phyloP scores from a whole-genome alignment of 1,284 basidiomycete genomes.

The Exsudoporus floridanus region DNA sequence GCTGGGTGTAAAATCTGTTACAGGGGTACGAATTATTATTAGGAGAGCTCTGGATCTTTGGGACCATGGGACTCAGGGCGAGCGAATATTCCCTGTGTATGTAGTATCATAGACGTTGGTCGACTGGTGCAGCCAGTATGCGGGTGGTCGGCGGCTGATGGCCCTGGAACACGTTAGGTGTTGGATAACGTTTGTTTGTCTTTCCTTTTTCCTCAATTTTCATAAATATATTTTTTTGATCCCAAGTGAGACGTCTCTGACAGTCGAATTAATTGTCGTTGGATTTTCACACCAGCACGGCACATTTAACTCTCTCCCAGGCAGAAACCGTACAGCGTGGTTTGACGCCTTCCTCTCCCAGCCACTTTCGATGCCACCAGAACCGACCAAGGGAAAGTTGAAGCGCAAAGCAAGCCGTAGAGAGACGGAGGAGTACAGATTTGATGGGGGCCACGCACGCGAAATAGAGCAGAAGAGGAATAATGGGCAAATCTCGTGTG shows the following conservation, averaged over 20 bases:
- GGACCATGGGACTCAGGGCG: no score
- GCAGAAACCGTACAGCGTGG: conserved; percentile 14
- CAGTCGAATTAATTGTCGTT: conserved; percentile 15
- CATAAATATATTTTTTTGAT: not conserved
- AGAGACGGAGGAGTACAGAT: conserved; percentile 49
- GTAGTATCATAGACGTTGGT: not conserved
- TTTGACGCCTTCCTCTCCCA: conserved; percentile 7
- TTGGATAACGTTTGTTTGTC: not conserved
- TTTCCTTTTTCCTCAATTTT: conserved; percentile 4
- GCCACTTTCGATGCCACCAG: conserved; percentile 45
- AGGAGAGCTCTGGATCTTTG: not conserved
- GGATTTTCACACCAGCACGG: conserved; percentile 33
- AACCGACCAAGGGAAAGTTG: conserved; percentile 46
- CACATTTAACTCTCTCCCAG: conserved; percentile 27
- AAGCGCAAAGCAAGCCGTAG: conserved; percentile 47
- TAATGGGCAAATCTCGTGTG: conserved; percentile 56
- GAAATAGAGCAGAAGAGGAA: conserved; percentile 56
- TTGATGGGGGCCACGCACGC: conserved; percentile 49
- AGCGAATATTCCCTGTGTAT: not conserved
- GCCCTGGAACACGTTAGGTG: conserved; percentile 13
- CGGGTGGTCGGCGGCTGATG: not conserved
- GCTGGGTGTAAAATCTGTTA: conserved; percentile 19
- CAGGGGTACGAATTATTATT: not conserved
- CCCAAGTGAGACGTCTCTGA: conserved; percentile 4
- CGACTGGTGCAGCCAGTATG: not conserved